Evolutionary conservation across 2,329 filamentous ascomycete genomes (phyloP), one percentile per base, ranked within the genome.

Genomic region (Aspergillus flavus): DNA sequence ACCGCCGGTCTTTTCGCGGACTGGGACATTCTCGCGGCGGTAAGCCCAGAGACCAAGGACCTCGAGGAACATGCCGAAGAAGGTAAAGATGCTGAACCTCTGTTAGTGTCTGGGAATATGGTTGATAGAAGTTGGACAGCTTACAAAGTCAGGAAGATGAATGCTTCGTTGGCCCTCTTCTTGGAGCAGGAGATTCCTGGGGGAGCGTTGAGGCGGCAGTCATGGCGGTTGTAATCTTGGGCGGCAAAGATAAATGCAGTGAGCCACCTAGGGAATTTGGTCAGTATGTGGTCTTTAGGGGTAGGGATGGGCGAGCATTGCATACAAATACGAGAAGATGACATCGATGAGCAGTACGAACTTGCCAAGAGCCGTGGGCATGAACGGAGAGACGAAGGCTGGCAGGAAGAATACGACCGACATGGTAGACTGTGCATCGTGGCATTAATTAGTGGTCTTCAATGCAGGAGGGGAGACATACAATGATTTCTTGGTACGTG

Each of bases 191-290:
- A 54, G 19, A 74, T 59, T 50, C 71, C 71, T 1, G 72, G 71
- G 1, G 81, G 80, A 3, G 75, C 64, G 55, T 74, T 69, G 32
- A 65, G 46, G 58, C 39, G 64, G 69, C 80, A 82, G 39, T 68
- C 46, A 19, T 67, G 46, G 57, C 66, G 61, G 67, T 73, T 71
- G 68, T 82, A 83, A 74, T 82, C 80, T 71, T 82, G 76, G 5
- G 80, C 77, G 1, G 80, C 69, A 72, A 83, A 82, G 68, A 83
- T 80, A 69, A 83, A 83, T 21, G 79, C 73, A 1, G 81, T 82
- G 69, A 83, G 76, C 80, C 81, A 83, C 34, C 78, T 80, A 56
- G 36, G 23, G 16, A 48, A 41, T 48, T 57, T 54, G 57, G 57
- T 66, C 57, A 63, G 56, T 12, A 43, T 34, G 46, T 21, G 30